Evolutionary conservation across 1,139 yeast genomes (phyloP), one percentile per base, ranked within the genome.

Genomic region (Hyphopichia pseudoburtonii): DNA sequence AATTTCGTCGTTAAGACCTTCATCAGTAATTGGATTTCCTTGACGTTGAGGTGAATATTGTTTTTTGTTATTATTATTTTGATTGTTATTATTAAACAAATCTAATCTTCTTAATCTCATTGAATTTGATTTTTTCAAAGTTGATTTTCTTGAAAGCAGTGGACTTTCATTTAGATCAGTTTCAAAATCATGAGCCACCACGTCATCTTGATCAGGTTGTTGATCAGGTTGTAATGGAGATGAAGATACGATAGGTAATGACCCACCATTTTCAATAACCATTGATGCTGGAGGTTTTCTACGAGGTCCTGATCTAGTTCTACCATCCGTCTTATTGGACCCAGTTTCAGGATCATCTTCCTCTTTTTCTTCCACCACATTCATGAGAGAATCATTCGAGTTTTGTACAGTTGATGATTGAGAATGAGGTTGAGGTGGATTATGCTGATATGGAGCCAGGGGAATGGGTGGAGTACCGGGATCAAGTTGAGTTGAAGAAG

Each of bases 21-120:
- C n/a, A n/a, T n/a, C n/a, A 19, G 38, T 16, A 8, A 23, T 11
- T 9, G 18, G 17, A 22, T 30, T 34, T 3, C 25, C 28, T 7
- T 35, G 37, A 17, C 24, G 31, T 12, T 26, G 27, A 9, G 17
- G 29, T 3, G 29, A 27, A n/a, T n/a, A n/a, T n/a, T n/a, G n/a
- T n/a, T n/a, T n/a, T n/a, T 18, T 35, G 17, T 10, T 19, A 28
- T 16, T 5, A 28, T n/a, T 25, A 17, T 18, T 11, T 6, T 11
- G 26, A 12, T 19, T 15, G 17, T 46, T 44, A 18, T 47, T 50
- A 37, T 48, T 58, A 45, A 69, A 70, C 25, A 71, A 52, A 39
- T 70, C 64, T 32, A 71, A 54, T 40, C 69, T 70, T n/a, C 76
- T 52, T 28, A 71, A 62, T 36, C 71, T 61, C 65, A 66, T 63